These are phyloP conservation scores for Lepiota subincarnata DNA, from an alignment of 768 basidiomycete species.

Conservation along the genomic window DNA sequence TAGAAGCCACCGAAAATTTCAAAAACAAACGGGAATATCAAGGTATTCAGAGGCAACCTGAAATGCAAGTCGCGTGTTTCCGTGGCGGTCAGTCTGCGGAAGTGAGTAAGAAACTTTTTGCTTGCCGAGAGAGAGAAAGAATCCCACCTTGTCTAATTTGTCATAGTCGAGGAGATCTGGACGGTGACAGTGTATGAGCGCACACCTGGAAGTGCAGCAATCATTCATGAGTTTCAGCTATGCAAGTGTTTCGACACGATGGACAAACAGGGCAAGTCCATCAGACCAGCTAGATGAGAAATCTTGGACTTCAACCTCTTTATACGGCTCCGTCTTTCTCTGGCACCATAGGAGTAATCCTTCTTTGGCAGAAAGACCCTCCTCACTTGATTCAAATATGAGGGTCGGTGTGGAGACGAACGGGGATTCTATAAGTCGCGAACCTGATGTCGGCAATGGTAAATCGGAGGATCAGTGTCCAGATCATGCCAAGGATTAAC, in stretches of 20 bases:
- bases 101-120: not conserved
- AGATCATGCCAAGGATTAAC: constrained; percentile 98
- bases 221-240: not conserved
- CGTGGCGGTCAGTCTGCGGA: constrained; percentile 67
- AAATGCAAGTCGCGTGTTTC: constrained; percentile 87
- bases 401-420: constrained; percentile 8
- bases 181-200: constrained; percentile 94
- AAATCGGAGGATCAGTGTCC: constrained; percentile 95
- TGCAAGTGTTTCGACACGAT: constrained; percentile 8
- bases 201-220: constrained; percentile 59
- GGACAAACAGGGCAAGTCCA: constrained; percentile 86
- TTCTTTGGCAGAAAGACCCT: constrained; percentile 98
- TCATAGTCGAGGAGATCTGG: constrained; percentile 93
- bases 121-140: not conserved
- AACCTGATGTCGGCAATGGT: constrained; percentile 98
- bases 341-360: constrained; percentile 98
- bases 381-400: constrained; percentile 58
- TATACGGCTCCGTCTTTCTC: constrained; percentile 88
- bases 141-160: constrained; percentile 71
- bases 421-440: constrained; percentile 21
- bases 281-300: constrained; percentile 93
- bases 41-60: constrained; percentile 82
- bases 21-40: constrained; percentile 74
- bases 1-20: not conserved
- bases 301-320: constrained; percentile 89